phyloP scores from a whole-genome alignment of 2,329 filamentous ascomycete genomes.

The Aureobasidium mangrovei region DNA sequence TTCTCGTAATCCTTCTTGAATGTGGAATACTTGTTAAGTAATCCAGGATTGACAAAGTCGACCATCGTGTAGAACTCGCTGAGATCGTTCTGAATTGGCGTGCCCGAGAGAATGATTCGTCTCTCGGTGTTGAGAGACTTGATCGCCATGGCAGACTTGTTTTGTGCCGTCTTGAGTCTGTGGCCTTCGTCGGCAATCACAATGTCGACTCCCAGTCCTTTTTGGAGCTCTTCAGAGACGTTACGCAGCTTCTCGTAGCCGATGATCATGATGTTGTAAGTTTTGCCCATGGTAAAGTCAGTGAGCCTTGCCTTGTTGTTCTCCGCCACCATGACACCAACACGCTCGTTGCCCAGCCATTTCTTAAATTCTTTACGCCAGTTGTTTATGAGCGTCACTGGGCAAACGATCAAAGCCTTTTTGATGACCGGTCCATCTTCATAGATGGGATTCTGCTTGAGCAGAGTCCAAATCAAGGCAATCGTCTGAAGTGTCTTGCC shows the following conservation, averaged over 20 bases:
- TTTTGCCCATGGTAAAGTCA: slow-evolving; percentile 60
- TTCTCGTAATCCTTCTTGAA: slow-evolving; percentile 58
- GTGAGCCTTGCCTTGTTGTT: slow-evolving; percentile 53
- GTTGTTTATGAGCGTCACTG: slow-evolving; percentile 62
- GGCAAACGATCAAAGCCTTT: slow-evolving; percentile 65
- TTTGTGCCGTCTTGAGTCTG: slow-evolving; percentile 58
- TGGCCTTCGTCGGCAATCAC: slow-evolving; percentile 64
- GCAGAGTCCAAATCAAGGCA: slow-evolving; percentile 59
- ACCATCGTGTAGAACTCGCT: slow-evolving; percentile 60
- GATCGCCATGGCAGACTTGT: slow-evolving; percentile 59
- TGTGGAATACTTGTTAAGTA: slow-evolving; percentile 52
- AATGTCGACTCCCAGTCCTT: slow-evolving; percentile 56
- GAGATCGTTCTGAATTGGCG: slow-evolving; percentile 60
- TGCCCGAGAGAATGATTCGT: slow-evolving; percentile 56
- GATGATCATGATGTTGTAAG: slow-evolving; percentile 64
- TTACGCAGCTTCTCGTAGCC: slow-evolving; percentile 62
- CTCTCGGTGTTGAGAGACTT: slow-evolving; percentile 53
- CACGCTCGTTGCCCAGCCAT: slow-evolving; percentile 62
- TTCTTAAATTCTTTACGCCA: slow-evolving; percentile 67
- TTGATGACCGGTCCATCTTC: slow-evolving; percentile 52
- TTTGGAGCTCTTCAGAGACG: slow-evolving; percentile 56
- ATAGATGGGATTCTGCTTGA: slow-evolving; percentile 62
- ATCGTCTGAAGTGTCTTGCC: slow-evolving; percentile 69
- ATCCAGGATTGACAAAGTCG: slow-evolving; percentile 59
- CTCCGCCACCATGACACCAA: slow-evolving; percentile 59